phyloP scores from a whole-genome alignment of 305 asterid species.

The Fraxinus platypoda region DNA sequence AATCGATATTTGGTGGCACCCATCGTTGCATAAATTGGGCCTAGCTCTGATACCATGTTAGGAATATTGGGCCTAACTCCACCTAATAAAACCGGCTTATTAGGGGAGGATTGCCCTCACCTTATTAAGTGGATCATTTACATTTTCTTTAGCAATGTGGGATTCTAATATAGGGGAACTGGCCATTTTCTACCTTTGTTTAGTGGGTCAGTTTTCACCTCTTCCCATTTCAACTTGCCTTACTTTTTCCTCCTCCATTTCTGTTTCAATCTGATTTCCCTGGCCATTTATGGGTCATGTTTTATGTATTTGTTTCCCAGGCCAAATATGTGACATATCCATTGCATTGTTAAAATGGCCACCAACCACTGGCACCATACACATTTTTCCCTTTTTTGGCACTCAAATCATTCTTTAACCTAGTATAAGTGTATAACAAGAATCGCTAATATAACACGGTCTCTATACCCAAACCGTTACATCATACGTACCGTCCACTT shows the following conservation, averaged over 20 bases:
- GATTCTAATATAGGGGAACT: background rate
- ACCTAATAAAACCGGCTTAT: no score
- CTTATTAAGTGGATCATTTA: no score
- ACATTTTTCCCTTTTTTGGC: background rate
- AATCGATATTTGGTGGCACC: no score
- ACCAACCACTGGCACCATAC: background rate
- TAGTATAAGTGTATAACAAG: background rate
- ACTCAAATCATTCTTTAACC: background rate
- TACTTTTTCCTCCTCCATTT: background rate
- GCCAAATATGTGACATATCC: background rate
- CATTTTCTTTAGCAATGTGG: no score
- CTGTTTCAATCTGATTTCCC: background rate
- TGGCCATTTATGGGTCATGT: background rate
- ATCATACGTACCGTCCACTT: background rate
- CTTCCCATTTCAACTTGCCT: background rate
- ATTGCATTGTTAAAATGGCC: slow-evolving; percentile 1
- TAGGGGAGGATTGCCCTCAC: no score
- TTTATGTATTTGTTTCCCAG: background rate
- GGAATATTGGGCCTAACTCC: no score
- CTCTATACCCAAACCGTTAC: background rate
- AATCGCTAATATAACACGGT: background rate
- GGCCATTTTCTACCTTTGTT: background rate
- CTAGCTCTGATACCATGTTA: no score
- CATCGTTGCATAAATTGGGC: no score
- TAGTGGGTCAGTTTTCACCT: background rate